These are phyloP conservation scores for Backusella macrospora DNA, from an alignment of 192 early-diverging fungal species.

Conservation along the genomic window DNA sequence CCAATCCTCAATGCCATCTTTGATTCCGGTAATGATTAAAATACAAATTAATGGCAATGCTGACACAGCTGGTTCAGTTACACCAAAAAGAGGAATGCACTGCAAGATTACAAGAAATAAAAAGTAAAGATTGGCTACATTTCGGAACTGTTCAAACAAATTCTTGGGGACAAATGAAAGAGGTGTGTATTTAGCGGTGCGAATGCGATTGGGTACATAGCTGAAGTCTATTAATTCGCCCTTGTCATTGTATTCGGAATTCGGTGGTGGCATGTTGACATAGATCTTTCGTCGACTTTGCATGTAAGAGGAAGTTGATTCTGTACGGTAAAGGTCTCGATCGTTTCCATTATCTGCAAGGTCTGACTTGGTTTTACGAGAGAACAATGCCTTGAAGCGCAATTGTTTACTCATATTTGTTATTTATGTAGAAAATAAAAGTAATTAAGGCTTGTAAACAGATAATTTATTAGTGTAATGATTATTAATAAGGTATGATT, in stretches of 20 bases:
- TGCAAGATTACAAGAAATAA: slow-evolving; percentile 87
- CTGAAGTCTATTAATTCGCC: slow-evolving; percentile 33
- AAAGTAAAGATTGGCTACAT: slow-evolving; percentile 96
- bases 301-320: slow-evolving; percentile 42
- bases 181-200: slow-evolving; percentile 91
- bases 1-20: slow-evolving; percentile 95
- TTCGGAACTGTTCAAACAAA: slow-evolving; percentile 95
- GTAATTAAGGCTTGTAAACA: neutral
- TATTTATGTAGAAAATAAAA: neutral
- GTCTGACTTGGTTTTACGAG: slow-evolving; percentile 2
- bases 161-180: slow-evolving; percentile 96
- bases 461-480: neutral
- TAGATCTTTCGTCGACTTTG: slow-evolving; percentile 41
- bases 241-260: slow-evolving; percentile 33
- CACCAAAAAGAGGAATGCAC: slow-evolving; percentile 57
- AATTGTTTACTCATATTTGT: slow-evolving; percentile 7
- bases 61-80: slow-evolving; percentile 77
- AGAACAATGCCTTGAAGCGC: slow-evolving; percentile 18
- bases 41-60: slow-evolving; percentile 87
- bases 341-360: neutral
- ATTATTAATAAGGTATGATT: neutral
- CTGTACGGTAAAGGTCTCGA: slow-evolving; percentile 27
- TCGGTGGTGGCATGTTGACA: slow-evolving; percentile 38
- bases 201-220: slow-evolving; percentile 70
- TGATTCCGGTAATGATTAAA: slow-evolving; percentile 75